These are phyloP conservation scores for Pseudocercospora macadamiae DNA, from an alignment of 2,329 filamentous ascomycete genomes.

Conservation along the genomic window DNA sequence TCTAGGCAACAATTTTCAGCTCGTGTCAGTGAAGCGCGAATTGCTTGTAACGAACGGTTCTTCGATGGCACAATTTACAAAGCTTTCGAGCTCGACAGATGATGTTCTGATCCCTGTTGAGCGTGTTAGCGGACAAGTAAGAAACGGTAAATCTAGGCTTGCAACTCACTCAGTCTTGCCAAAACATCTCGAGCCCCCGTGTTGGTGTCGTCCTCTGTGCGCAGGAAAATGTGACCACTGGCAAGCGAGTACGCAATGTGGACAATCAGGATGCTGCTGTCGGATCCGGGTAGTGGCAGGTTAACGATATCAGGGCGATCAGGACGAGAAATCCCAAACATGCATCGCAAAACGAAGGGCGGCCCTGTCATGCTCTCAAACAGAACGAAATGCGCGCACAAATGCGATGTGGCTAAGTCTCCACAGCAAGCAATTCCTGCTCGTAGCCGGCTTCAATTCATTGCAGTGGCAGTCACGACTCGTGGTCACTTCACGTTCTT, in stretches of 20 bases:
- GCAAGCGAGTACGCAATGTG: neutral
- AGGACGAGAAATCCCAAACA: neutral
- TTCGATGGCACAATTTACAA: too few species aligned
- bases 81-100: too few species aligned
- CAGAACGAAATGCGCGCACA: neutral
- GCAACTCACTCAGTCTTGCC: neutral
- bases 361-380: neutral
- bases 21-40: too few species aligned
- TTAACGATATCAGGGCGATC: neutral
- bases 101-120: too few species aligned
- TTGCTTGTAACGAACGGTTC: too few species aligned
- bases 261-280: neutral
- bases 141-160: neutral
- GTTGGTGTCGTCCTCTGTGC: neutral
- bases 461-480: too few species aligned
- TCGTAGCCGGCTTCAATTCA: too few species aligned
- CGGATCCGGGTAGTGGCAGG: neutral
- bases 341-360: neutral
- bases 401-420: too few species aligned
- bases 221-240: neutral
- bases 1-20: too few species aligned
- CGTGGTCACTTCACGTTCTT: too few species aligned
- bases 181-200: neutral
- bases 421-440: too few species aligned
- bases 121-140: neutral